Conservation (phyloP, 2,329 filamentous ascomycete species). For the Lasiodiplodia sp. region DNA sequence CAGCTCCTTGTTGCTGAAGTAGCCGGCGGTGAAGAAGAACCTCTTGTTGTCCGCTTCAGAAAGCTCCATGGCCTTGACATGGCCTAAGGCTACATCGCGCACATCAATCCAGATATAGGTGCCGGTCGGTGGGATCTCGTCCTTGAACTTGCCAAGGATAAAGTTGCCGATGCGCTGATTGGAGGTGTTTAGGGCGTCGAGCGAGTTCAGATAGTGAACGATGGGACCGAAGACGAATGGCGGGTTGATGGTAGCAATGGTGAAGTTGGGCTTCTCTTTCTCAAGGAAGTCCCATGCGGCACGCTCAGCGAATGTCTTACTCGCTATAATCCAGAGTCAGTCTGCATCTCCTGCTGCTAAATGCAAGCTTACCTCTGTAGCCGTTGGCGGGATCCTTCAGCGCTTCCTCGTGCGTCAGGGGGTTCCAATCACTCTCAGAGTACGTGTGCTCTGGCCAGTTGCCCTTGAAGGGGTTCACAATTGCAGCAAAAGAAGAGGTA, state of each 20-base stretch:
- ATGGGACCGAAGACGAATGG: slow-evolving; percentile 60
- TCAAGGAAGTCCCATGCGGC: slow-evolving; percentile 62
- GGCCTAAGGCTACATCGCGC: slow-evolving; percentile 66
- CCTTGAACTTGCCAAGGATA: slow-evolving; percentile 67
- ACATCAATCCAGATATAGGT: slow-evolving; percentile 59
- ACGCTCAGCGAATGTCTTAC: slow-evolving; percentile 69
- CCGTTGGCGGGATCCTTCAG: slow-evolving; percentile 51
- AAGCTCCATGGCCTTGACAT: slow-evolving; percentile 66
- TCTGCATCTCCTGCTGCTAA: background rate
- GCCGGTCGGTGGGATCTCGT: slow-evolving; percentile 64
- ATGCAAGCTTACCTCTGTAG: slow-evolving; percentile 48
- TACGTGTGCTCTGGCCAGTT: slow-evolving; percentile 58
- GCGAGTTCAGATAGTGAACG: slow-evolving; percentile 66
- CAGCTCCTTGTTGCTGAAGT: slow-evolving; percentile 68
- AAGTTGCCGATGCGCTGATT: slow-evolving; percentile 72
- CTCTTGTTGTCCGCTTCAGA: slow-evolving; percentile 66
- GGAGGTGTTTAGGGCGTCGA: slow-evolving; percentile 74
- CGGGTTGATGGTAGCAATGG: slow-evolving; percentile 58
- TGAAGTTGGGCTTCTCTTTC: slow-evolving; percentile 60
- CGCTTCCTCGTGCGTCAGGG: slow-evolving; percentile 60
- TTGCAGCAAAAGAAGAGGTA: slow-evolving; percentile 73
- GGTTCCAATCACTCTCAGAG: slow-evolving; percentile 65
- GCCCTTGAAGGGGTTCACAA: slow-evolving; percentile 64
- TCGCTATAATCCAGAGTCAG: slow-evolving; percentile 44
- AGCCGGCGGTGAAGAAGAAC: slow-evolving; percentile 68